Evolutionary conservation across 192 early-diverging fungal genomes (phyloP).

Genomic region (Coemansia sp.): DNA sequence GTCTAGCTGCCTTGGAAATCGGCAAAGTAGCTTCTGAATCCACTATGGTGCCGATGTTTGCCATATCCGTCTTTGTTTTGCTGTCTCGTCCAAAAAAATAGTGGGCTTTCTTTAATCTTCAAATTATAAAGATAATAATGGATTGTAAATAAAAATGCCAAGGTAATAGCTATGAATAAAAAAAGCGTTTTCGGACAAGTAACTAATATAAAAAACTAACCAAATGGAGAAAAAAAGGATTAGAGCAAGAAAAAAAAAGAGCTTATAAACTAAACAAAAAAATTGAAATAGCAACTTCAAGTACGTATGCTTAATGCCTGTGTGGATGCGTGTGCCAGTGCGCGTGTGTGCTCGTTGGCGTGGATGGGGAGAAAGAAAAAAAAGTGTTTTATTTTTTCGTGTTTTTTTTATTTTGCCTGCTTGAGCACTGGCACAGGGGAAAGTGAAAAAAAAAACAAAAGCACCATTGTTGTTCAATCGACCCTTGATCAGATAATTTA

Average conservation of each 20-base stretch:
- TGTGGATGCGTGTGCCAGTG: not conserved
- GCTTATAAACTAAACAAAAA: not conserved
- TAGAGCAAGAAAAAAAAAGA: not conserved
- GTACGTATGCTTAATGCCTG: too few species aligned
- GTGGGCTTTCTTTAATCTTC: not conserved
- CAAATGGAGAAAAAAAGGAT: too few species aligned
- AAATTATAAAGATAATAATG: not conserved
- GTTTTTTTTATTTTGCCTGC: too few species aligned
- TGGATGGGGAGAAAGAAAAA: conserved; percentile 2
- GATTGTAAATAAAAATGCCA: not conserved
- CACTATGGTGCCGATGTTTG: conserved; percentile 7
- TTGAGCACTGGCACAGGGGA: too few species aligned
- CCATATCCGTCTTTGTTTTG: conserved; percentile 1
- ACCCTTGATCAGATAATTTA: too few species aligned
- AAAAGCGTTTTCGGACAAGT: conserved; percentile 3
- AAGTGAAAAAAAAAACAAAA: too few species aligned
- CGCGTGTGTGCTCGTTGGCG: not conserved
- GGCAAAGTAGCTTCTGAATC: conserved; percentile 5
- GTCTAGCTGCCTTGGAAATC: conserved; percentile 25
- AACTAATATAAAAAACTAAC: not conserved
- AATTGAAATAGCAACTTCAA: not conserved
- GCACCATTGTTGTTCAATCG: too few species aligned
- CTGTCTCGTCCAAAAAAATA: not conserved
- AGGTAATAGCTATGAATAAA: not conserved
- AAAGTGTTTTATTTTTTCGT: not conserved